These are phyloP conservation scores for Toxicodendron radicans DNA, from an alignment of 345 rosid species.

Conservation along the genomic window DNA sequence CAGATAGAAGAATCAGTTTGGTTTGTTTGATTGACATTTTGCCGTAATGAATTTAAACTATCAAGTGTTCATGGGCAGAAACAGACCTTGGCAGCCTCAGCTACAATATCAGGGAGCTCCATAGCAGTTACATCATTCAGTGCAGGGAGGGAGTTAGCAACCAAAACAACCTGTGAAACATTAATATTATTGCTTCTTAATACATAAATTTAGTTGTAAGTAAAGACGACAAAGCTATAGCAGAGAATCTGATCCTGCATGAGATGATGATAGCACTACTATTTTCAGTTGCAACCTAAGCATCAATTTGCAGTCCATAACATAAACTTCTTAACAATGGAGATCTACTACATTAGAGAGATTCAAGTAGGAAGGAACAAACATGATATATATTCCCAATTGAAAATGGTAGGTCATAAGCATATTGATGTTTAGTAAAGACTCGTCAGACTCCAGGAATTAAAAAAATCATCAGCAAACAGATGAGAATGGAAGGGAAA, in stretches of 20 bases:
- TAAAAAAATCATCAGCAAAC: neutral
- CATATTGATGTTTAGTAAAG: neutral
- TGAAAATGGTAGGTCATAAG: neutral
- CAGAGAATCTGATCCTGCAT: neutral
- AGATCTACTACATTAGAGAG: conserved; percentile 1
- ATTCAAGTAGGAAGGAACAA: neutral
- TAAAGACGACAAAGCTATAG: conserved; percentile 10
- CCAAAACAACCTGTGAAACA: conserved; percentile 81
- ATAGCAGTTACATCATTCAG: conserved; percentile 93
- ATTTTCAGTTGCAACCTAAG: neutral
- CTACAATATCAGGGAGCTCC: conserved; percentile 97
- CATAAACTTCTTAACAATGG: neutral
- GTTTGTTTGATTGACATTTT: neutral
- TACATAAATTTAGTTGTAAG: conserved; percentile 7
- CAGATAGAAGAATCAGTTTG: conserved; percentile 26
- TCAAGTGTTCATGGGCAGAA: neutral
- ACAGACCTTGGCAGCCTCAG: conserved; percentile 94
- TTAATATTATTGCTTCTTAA: conserved; percentile 14
- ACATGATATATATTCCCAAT: neutral
- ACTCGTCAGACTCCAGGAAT: neutral
- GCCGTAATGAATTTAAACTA: neutral
- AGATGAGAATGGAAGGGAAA: neutral
- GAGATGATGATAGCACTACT: neutral
- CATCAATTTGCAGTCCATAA: neutral
- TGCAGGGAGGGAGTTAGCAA: conserved; percentile 97